phyloP scores from a whole-genome alignment of 1,284 basidiomycete genomes.

The Cutaneotrichosporon sp. region DNA sequence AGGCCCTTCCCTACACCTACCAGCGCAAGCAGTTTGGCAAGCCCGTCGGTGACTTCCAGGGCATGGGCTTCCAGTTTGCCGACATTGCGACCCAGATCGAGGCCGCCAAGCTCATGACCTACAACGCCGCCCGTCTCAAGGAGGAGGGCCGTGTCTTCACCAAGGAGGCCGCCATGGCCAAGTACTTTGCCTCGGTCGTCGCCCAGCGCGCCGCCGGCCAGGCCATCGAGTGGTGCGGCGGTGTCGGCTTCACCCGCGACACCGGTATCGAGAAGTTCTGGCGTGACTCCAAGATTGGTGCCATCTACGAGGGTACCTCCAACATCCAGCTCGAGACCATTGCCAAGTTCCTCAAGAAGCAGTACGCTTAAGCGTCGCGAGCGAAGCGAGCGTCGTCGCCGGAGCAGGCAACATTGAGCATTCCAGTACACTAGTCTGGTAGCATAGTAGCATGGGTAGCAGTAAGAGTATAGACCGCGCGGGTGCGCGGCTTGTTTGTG shows the following conservation, averaged over 20 bases:
- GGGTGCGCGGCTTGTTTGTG: too few species aligned
- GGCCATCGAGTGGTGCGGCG: constrained; percentile 97
- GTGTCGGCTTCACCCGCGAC: constrained; percentile 89
- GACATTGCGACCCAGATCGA: constrained; percentile 84
- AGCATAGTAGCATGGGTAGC: too few species aligned
- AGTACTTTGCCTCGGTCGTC: constrained; percentile 81
- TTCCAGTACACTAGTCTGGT: too few species aligned
- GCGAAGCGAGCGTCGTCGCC: too few species aligned
- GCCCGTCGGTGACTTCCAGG: constrained; percentile 73
- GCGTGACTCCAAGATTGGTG: constrained; percentile 92
- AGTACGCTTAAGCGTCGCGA: constrained; percentile 24
- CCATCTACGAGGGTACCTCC: constrained; percentile 91
- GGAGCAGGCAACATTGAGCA: too few species aligned
- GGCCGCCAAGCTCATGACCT: constrained; percentile 84
- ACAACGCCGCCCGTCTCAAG: constrained; percentile 85
- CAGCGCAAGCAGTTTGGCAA: constrained; percentile 88
- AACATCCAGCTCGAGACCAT: constrained; percentile 98
- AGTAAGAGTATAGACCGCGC: too few species aligned
- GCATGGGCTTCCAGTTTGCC: constrained; percentile 93
- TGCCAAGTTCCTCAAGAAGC: constrained; percentile 66
- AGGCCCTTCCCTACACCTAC: constrained; percentile 87
- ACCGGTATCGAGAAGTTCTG: constrained; percentile 91
- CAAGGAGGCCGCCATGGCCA: constrained; percentile 95
- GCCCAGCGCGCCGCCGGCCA: constrained; percentile 80
- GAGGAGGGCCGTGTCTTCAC: constrained; percentile 84